Conservation (phyloP, 2,329 filamentous ascomycete genomes). For the Hypomyces perniciosus region DNA sequence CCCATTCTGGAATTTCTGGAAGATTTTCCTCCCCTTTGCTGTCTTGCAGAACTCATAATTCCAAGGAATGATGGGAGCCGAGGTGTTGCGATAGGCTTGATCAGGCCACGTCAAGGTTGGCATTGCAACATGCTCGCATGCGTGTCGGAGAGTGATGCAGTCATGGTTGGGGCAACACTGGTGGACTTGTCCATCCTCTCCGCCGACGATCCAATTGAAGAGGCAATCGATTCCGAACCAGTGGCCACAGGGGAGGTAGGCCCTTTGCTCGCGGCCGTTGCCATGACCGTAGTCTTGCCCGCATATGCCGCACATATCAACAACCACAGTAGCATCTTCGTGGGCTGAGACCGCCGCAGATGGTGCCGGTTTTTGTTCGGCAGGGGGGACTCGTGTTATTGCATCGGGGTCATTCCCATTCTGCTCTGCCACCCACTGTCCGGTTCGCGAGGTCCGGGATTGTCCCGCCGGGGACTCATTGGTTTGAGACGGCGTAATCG, state of each 20-base stretch:
- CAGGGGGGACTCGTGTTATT: not conserved
- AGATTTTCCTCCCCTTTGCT: not conserved
- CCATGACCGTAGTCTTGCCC: not conserved
- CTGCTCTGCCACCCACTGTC: too few relatives aligned
- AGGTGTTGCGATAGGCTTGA: not conserved
- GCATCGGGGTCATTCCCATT: not conserved
- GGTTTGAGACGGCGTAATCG: too few relatives aligned
- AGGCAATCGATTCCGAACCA: slow-evolving; percentile 20
- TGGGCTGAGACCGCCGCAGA: too few relatives aligned
- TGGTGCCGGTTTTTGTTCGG: not conserved
- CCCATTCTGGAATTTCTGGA: not conserved
- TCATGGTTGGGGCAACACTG: slow-evolving; percentile 10
- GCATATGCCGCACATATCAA: not conserved
- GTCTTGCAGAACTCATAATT: slow-evolving; percentile 17
- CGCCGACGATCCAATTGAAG: slow-evolving; percentile 5
- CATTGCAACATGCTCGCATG: slow-evolving; percentile 15
- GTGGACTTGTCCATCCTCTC: too few relatives aligned
- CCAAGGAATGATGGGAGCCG: slow-evolving; percentile 11
- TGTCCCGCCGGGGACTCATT: too few relatives aligned
- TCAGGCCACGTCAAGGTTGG: slow-evolving; percentile 1
- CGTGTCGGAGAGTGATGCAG: slow-evolving; percentile 16
- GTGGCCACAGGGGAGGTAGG: slow-evolving; percentile 24
- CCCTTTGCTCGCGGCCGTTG: slow-evolving; percentile 10
- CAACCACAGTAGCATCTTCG: not conserved
- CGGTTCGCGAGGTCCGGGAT: too few relatives aligned